Evolutionary conservation across 78 protist species (phyloP), one percentile per base, ranked within the genome.

Genomic region (Tieghemostelium lacteum): DNA sequence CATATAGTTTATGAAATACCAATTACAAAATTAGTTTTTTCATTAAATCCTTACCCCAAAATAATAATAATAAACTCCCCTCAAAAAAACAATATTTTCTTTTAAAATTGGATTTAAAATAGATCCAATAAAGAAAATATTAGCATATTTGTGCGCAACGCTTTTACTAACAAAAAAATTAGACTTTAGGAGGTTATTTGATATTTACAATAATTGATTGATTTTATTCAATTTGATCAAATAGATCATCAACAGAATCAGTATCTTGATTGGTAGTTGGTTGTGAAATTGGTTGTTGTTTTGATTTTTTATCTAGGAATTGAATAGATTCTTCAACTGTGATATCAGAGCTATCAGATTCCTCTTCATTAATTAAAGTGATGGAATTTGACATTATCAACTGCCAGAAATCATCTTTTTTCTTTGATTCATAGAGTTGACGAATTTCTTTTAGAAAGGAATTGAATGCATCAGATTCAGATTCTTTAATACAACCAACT

Each of bases 331-430:
- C 87, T 49, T 40, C 61, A 22, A 49, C 63, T 0, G 70, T 73
- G 62, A 91, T 31, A 3, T n/a, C 61, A 0, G 75, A 58, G 29
- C 58, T 54, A 19, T 77, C 94, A 28, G 78, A 55, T 39, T 91
- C 94, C 10, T 57, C 74, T 31, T 61, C 49, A 28, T 55, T 50
- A 29, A 91, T 91, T 58, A 91, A 60, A 22, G 33, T 63, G 0
- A 91, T 58, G 0, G 26, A 19, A 20, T 45, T 22, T 0, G 22
- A 29, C 20, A 42, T 63, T 7, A 88, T n/a, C 40, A 92, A 6
- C 58, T 85, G 66, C 95, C 93, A 86, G 54, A 86, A 92, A 3
- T 86, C 95, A 74, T 92, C 95, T 64, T 87, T 36, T 54, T 66
- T 66, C 74, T 85, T 93, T 6, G 70, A 61, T 70, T 93, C 86